Percentiles rank a stretch among this genome's conserved stretches.
Conservation (phyloP, 2,329 filamentous ascomycete species). For the Phyllosticta capitalensis region DNA sequence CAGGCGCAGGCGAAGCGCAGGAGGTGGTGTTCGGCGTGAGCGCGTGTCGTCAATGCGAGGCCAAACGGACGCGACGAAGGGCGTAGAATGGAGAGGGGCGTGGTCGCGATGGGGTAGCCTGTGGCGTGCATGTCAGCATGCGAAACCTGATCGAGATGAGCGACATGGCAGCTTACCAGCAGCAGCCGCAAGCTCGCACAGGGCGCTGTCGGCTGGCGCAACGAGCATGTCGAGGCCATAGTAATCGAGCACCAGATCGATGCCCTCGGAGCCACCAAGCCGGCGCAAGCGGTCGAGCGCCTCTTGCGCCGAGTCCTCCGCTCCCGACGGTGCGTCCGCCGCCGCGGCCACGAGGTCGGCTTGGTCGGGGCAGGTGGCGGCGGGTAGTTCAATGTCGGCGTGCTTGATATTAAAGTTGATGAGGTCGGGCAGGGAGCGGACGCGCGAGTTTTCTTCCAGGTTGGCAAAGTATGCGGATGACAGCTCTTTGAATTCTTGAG, state of each 20-base stretch:
- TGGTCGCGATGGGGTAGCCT: constrained; percentile 27
- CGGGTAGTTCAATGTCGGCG: constrained; percentile 24
- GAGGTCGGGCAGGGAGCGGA: constrained; percentile 28
- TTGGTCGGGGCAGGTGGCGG: constrained; percentile 23
- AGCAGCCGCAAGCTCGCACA: constrained; percentile 26
- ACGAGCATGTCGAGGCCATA: constrained; percentile 25
- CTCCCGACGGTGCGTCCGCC: constrained; percentile 14
- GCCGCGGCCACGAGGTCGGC: constrained; percentile 27
- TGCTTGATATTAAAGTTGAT: constrained; percentile 30
- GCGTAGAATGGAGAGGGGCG: constrained; percentile 24
- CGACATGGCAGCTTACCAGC: constrained; percentile 13
- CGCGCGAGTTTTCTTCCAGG: constrained; percentile 22
- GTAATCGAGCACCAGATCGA: constrained; percentile 23
- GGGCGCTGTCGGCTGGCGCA: constrained; percentile 25
- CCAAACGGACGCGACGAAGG: constrained; percentile 29
- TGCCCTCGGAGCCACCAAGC: constrained; percentile 23
- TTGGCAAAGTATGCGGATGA: constrained; percentile 25
- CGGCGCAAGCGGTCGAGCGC: constrained; percentile 20
- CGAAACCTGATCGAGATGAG: neutral
- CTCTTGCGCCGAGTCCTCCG: constrained; percentile 18
- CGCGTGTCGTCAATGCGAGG: constrained; percentile 22
- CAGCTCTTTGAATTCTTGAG: constrained; percentile 27
- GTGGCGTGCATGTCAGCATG: neutral
- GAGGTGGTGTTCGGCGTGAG: constrained; percentile 23
- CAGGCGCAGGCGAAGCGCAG: constrained; percentile 29